Evolutionary conservation across 192 early-diverging fungal genomes (phyloP), one percentile per base, ranked within the genome.

Genomic region (Podila verticillata): DNA sequence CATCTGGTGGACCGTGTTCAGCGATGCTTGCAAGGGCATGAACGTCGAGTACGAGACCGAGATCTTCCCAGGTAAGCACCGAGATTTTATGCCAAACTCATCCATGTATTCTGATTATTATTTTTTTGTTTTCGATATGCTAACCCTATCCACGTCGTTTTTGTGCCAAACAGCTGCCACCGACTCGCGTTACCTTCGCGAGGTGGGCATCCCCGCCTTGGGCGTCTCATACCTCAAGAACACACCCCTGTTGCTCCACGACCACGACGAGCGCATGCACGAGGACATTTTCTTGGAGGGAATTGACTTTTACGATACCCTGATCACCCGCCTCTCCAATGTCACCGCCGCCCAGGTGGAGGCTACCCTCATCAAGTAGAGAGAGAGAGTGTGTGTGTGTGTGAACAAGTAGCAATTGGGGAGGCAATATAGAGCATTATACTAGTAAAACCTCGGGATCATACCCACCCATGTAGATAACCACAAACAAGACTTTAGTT

Each of bases 241-340:
- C 83, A 88, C 89, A 8, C 94, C 94, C 4, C 84, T 95, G 54
- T 75, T 96, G 49, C 81, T 96, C 59, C 95, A 96, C 63, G 93
- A 95, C 82, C 94, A 96, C 75, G 86, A 96, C 77, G 95, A 96
- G 86, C 91, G 89, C 48, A 86, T 96, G 63, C 89, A 90, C 82
- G 93, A 95, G 80, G 86, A 89, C 57, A 73, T 88, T 60, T 91
- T 94, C 65, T 67, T 95, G 54, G 90, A 89, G 54, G 93, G 91
- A 48, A 88, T 95, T 54, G 85, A 86, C 15, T 95, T 95, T 70
- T 96, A 95, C 78, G 82, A 73, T 9, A 82, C 79, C 22, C 75
- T 96, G 51, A 86, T 96, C 24, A 62, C 80, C 8, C 87, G 80
- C 15, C 75, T 95, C 17, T 85, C 87, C 48, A 82, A 88, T 61